Evolutionary conservation across 2,329 filamentous ascomycete species (phyloP), one percentile per base, ranked within the genome.

Genomic region (Penicillium sp.): DNA sequence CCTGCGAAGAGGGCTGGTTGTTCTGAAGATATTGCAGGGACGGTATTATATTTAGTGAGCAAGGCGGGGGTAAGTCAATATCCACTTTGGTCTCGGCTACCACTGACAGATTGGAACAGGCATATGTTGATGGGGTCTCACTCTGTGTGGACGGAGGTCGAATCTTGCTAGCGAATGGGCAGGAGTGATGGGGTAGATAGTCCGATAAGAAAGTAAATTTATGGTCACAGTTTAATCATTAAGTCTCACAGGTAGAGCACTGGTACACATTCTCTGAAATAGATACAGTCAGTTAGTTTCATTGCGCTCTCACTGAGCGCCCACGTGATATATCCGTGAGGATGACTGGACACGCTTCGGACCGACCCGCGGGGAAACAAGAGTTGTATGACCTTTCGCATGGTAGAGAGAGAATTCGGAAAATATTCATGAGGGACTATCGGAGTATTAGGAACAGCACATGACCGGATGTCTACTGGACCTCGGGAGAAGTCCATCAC

Each of bases 11-110:
- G 75, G 53, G 74, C 76, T 11, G 78, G 76, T 0, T 69, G 63
- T 0, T 55, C 69, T 5, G 74, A 76, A 50, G 78, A 80, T 54
- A 74, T 81, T 60, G 77, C 74, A 3, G 79, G 78, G 0, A 68
- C 74, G 3, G 66, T 80, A 4, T 44, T 81, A 21, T 81, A 76
- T 57, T 67, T 81, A 3, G 69, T 69, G 9, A 76, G 73, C 60
- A 71, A 73, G 61, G 77, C 77, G 4, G 77, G 77, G 19, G 73
- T 73, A 52, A 70, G 71, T 69, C 22, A 52, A 11, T 11, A 22
- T 22, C 10, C 3, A 14, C 13, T 31, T 24, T 4, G 2, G 27
- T 4, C 11, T 16, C 49, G 11, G 8, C 35, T 44, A 16, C 42
- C 11, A 35, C 33, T 37, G 27, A 35, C 13, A 33, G 16, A 16